Conservation (phyloP, 2,329 filamentous ascomycete genomes). For the Penicillium sp. region DNA sequence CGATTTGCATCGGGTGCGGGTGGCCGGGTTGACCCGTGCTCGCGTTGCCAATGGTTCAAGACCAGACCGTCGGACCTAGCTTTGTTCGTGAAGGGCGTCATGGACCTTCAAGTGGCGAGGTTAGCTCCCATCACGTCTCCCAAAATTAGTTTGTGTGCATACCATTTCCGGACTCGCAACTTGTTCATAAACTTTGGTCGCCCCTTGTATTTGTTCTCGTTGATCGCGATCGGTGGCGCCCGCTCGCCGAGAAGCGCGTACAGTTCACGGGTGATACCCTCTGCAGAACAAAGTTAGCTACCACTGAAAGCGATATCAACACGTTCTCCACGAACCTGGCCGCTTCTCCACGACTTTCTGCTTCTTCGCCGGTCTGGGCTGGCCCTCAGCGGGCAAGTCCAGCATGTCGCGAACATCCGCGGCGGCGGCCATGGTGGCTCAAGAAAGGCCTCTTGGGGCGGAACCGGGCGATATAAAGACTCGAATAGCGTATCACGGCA, state of each 20-base stretch:
- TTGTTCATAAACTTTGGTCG: conserved; percentile 52
- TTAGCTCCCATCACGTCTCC: conserved; percentile 52
- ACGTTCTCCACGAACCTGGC: conserved; percentile 49
- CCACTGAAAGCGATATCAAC: background rate
- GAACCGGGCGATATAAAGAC: background rate
- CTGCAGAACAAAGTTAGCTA: conserved; percentile 25
- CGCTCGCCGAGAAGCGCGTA: conserved; percentile 54
- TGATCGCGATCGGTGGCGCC: conserved; percentile 55
- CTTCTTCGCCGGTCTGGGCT: conserved; percentile 69
- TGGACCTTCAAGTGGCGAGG: conserved; percentile 61
- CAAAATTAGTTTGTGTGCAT: conserved; percentile 53
- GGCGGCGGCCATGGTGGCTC: conserved; percentile 65
- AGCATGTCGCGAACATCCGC: conserved; percentile 87
- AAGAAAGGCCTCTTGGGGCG: background rate
- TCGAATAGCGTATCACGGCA: background rate
- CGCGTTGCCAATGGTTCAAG: conserved; percentile 78
- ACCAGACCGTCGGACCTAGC: conserved; percentile 72
- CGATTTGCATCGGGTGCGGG: conserved; percentile 39
- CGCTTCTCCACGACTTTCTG: conserved; percentile 66
- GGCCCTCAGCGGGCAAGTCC: conserved; percentile 69
- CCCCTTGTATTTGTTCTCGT: conserved; percentile 56
- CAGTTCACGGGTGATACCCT: conserved; percentile 55
- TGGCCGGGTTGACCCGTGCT: conserved; percentile 51
- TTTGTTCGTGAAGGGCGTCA: conserved; percentile 73
- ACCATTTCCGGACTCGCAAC: conserved; percentile 48